Conservation (phyloP, 306 rosid genomes). For the Casuarina equisetifolia region DNA sequence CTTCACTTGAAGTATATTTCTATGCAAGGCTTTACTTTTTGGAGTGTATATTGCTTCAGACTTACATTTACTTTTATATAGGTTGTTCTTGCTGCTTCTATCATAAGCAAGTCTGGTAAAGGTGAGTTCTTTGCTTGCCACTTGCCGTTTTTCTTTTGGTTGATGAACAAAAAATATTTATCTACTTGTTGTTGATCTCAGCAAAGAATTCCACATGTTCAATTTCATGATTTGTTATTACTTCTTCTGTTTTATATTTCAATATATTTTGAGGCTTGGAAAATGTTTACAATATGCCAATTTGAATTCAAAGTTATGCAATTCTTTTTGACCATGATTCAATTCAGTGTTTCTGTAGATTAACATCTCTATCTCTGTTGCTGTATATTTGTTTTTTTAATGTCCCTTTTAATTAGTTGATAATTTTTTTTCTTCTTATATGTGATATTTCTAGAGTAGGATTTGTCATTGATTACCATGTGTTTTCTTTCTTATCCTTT, state of each 20-base stretch:
- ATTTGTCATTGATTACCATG: background rate
- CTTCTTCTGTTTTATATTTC: background rate
- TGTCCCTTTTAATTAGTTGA: background rate
- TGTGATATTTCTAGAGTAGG: background rate
- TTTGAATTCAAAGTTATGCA: background rate
- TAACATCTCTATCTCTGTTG: background rate
- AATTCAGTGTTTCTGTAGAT: background rate
- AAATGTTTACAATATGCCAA: background rate
- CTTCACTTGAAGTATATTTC: background rate
- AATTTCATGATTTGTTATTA: background rate
- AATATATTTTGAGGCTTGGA: background rate
- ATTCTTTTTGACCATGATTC: background rate
- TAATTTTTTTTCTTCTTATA: background rate
- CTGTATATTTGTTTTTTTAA: background rate
- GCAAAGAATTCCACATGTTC: background rate
- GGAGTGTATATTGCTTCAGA: slow-evolving; percentile 12
- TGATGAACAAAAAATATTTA: background rate
- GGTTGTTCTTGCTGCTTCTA: slow-evolving; percentile 96
- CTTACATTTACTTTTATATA: slow-evolving; percentile 31
- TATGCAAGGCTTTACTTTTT: background rate
- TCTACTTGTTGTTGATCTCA: background rate
- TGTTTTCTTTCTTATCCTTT: background rate
- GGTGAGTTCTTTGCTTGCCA: slow-evolving; percentile 48
- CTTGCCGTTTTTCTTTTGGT: background rate
- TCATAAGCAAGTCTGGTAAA: slow-evolving; percentile 89